A percentile compares a stretch with the other conserved stretches of the same genome.
Evolutionary conservation across 2,329 filamentous ascomycete species (phyloP).

Genomic region (Nemania sp.): DNA sequence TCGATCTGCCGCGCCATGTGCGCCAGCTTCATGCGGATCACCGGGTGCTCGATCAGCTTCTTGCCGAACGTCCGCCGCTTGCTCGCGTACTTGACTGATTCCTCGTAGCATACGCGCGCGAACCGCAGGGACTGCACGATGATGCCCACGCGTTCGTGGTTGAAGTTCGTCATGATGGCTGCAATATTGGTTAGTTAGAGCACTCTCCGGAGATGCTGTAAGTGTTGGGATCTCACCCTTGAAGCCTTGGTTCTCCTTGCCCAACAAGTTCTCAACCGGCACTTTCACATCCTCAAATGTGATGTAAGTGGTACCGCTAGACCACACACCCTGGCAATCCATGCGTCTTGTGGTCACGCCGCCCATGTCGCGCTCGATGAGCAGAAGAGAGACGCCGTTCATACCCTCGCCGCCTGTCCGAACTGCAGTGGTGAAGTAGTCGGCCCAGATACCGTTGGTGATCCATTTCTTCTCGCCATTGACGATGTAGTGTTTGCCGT

Average conservation of each 20-base stretch:
- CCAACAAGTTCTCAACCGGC: conserved; percentile 96
- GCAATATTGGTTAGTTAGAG: conserved; percentile 20
- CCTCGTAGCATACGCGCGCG: conserved; percentile 94
- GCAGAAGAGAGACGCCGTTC: conserved; percentile 87
- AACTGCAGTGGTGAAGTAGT: conserved; percentile 97
- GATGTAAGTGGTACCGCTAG: conserved; percentile 92
- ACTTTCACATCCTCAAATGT: conserved; percentile 99
- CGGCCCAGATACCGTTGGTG: conserved; percentile 94
- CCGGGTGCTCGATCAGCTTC: conserved; percentile 93
- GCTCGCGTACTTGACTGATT: conserved; percentile 94
- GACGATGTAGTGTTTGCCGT: conserved; percentile 99
- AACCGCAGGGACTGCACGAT: conserved; percentile 97
- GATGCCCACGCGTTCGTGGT: conserved; percentile 98
- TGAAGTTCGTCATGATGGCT: conserved; percentile 99
- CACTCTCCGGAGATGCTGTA: too few relatives aligned
- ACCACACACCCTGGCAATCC: conserved; percentile 99
- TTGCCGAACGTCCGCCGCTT: conserved; percentile 97
- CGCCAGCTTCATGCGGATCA: conserved; percentile 95
- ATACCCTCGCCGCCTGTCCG: conserved; percentile 87
- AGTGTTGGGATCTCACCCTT: conserved; percentile 66
- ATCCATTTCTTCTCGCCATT: conserved; percentile 99
- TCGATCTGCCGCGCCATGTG: conserved; percentile 99
- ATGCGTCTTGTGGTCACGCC: conserved; percentile 92
- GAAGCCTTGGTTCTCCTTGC: conserved; percentile 98
- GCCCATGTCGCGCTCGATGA: conserved; percentile 83